Percentiles rank a stretch among this genome's conserved stretches.
Evolutionary conservation across 306 rosid genomes (phyloP).

Genomic region (Glycine latifolia): DNA sequence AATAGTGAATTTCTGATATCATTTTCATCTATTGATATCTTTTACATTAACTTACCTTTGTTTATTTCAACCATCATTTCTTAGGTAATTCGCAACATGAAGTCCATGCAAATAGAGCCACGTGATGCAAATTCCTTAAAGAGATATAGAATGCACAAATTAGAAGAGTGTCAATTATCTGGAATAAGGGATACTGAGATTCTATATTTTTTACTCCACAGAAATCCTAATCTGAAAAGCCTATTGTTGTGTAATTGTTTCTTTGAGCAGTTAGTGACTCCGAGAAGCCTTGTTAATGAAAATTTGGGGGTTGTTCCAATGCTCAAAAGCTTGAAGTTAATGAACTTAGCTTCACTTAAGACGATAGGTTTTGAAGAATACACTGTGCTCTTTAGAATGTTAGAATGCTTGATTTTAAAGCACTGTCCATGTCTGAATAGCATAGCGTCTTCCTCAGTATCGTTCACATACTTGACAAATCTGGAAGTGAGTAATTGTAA

Average conservation of each 20-base stretch:
- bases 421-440: neutral
- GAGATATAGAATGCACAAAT: neutral
- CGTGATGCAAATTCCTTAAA: neutral
- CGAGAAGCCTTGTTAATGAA: neutral
- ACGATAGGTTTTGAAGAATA: slow-evolving; percentile 28
- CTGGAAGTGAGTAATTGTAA: neutral
- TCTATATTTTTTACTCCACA: slow-evolving; percentile 34
- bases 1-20: too few relatives aligned
- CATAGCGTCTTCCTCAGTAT: slow-evolving; percentile 13
- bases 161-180: slow-evolving; percentile 3
- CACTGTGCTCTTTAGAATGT: neutral
- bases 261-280: slow-evolving; percentile 3
- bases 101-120: slow-evolving; percentile 5
- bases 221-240: slow-evolving; percentile 26
- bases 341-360: neutral
- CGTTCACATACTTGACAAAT: slow-evolving; percentile 27
- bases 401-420: slow-evolving; percentile 26
- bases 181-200: neutral
- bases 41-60: neutral
- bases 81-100: slow-evolving; percentile 28
- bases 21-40: neutral
- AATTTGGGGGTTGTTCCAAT: slow-evolving; percentile 31
- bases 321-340: slow-evolving; percentile 24
- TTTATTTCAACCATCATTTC: neutral
- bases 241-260: neutral